Conservation (phyloP, 1,139 yeast species). For the Protomyces inundatus region DNA sequence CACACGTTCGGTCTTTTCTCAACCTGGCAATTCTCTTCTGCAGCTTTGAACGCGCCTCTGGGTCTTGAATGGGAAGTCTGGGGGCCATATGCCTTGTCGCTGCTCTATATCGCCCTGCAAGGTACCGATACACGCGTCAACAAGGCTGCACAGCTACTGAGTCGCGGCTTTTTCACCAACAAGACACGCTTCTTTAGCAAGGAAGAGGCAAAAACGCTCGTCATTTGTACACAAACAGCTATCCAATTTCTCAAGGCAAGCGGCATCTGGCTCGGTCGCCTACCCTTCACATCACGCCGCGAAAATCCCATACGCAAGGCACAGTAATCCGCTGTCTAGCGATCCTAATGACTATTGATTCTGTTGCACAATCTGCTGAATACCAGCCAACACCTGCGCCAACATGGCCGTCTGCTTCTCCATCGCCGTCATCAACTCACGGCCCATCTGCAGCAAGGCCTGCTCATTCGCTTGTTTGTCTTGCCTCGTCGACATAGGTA, state of each 20-base stretch:
- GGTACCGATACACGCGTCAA: constrained; percentile 16
- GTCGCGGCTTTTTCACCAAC: constrained; percentile 3
- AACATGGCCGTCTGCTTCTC: background rate
- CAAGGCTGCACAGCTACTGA: constrained; percentile 3
- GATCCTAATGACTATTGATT: background rate
- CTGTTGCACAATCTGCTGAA: background rate
- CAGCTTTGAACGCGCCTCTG: constrained; percentile 2
- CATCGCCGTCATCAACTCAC: background rate
- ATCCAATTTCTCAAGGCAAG: background rate
- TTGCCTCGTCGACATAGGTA: background rate
- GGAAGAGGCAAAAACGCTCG: constrained; percentile 16
- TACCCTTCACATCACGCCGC: background rate
- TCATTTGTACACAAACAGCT: constrained; percentile 1
- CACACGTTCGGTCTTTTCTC: constrained; percentile 13
- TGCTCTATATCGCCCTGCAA: constrained; percentile 9
- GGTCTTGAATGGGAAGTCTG: constrained; percentile 16
- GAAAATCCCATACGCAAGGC: background rate
- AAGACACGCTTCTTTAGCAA: constrained; percentile 8
- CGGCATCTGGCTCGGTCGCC: constrained; percentile 16
- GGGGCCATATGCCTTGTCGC: constrained; percentile 13
- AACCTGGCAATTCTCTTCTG: background rate
- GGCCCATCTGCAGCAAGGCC: background rate
- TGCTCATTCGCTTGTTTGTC: background rate
- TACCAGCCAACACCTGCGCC: background rate
- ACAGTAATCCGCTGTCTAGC: background rate